Conservation (phyloP, 805 yeast species). For the Blastobotrys mokoenaii region DNA sequence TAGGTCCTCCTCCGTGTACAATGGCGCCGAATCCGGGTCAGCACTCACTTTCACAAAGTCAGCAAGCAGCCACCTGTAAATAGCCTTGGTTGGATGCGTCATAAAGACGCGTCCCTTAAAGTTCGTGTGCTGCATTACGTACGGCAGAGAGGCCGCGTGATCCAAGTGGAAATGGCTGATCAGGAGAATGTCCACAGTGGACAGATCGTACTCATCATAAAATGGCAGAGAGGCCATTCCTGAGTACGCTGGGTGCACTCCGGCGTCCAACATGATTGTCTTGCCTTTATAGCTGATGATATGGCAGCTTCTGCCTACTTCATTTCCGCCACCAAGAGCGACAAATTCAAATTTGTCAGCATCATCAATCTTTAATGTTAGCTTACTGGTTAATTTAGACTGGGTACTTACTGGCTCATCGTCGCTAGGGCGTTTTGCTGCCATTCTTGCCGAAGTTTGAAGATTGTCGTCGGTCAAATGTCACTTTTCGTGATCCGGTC, state of each 20-base stretch:
- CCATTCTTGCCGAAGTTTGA: slow-evolving; percentile 1
- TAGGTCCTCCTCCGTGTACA: slow-evolving; percentile 87
- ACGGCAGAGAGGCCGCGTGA: slow-evolving; percentile 96
- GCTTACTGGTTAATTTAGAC: not conserved
- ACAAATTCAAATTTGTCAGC: slow-evolving; percentile 53
- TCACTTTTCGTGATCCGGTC: not conserved
- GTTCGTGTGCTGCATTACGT: slow-evolving; percentile 93
- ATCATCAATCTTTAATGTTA: slow-evolving; percentile 15
- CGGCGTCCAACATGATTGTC: slow-evolving; percentile 95
- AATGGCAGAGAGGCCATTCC: slow-evolving; percentile 91
- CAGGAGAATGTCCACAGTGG: slow-evolving; percentile 75
- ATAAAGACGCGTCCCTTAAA: slow-evolving; percentile 94
- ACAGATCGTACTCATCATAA: slow-evolving; percentile 88
- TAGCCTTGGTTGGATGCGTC: slow-evolving; percentile 99
- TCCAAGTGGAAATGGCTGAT: slow-evolving; percentile 96
- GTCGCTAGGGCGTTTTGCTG: slow-evolving; percentile 9
- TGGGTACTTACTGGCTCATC: slow-evolving; percentile 8
- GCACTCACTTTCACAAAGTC: slow-evolving; percentile 88
- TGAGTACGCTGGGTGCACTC: slow-evolving; percentile 90
- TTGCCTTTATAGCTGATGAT: slow-evolving; percentile 87
- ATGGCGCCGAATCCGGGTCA: slow-evolving; percentile 32
- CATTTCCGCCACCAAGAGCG: slow-evolving; percentile 96
- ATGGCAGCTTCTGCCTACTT: slow-evolving; percentile 96
- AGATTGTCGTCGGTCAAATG: not conserved
- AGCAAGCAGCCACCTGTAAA: slow-evolving; percentile 87